Base-by-base conservation (phyloP, 2,329 filamentous ascomycete genomes). In the Trichoderma brevicompactum region DNA sequence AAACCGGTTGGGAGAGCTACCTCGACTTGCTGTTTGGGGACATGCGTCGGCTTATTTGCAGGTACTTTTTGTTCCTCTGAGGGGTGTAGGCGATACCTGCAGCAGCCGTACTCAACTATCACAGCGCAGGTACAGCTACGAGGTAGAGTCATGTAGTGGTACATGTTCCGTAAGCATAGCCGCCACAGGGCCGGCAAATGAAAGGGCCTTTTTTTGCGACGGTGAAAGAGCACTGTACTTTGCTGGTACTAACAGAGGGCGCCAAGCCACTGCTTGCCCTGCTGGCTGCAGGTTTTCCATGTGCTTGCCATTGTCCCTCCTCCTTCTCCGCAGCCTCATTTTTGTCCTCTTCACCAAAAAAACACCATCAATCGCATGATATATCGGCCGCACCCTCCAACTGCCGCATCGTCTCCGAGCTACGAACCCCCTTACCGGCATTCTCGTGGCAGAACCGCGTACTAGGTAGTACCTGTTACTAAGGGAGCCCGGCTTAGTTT, bases 1-100 rank as follows among this genome's bases (percentile, higher is more conserved):
- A 52, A 43, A 23, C 44, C 48, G 59, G 46, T 62, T 53, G 38
- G 48, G n/a, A 44, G 48, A 44, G 28, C 28, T 53, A 63, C 60
- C 7, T 54, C 40, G 17, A 38, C 6, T 23, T 38, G 49, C 32
- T 12, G 23, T 12, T 23, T 36, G 40, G 5, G 15, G 32, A 63
- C 60, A 53, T 54, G 32, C 17, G 13, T n/a, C 40, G 40, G 60
- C 49, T 46, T 46, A 38, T 63, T 63, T 28, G 12, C 32, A 46
- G 60, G 60, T 63, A 40, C 28, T 28, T 28, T 46, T 53, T 40
- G 49, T 2, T 7, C 7, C 34, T 19, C 7, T 6, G 9, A 10
- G 40, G 46, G 17, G 17, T 28, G 40, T 7, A 13, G 17, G 15
- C 46, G 13, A 54, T 63, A 63, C 60, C 60, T 63, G 13, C 9